Percentiles rank a stretch among this genome's conserved stretches.
phyloP scores from a whole-genome alignment of 257 asterid genomes.

The Solanum chmielewskii region DNA sequence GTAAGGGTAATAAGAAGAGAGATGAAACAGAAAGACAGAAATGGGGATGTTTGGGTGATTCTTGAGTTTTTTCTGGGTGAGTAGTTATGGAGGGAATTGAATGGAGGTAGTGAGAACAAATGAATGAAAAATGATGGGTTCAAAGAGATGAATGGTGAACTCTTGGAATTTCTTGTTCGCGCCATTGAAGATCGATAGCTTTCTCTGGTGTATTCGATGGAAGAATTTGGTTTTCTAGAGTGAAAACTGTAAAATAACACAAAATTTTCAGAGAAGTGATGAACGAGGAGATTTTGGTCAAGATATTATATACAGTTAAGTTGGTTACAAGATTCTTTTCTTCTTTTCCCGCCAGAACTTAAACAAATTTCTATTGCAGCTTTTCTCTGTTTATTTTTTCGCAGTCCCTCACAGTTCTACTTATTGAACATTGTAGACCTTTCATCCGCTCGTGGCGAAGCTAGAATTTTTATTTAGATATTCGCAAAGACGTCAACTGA shows the following conservation, averaged over 20 bases:
- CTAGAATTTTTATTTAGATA: neutral
- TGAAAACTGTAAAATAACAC: neutral
- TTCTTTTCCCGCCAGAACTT: neutral
- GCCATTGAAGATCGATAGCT: neutral
- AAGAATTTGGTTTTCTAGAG: neutral
- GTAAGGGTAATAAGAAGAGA: conserved; percentile 21
- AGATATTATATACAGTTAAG: neutral
- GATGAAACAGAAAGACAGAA: conserved; percentile 11
- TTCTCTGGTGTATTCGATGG: neutral
- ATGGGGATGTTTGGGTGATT: conserved; percentile 9
- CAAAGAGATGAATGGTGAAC: conserved; percentile 29
- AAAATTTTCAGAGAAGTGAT: neutral
- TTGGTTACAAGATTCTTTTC: neutral
- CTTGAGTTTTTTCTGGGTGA: conserved; percentile 29
- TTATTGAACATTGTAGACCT: neutral
- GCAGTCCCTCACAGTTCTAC: neutral
- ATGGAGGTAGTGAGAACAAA: conserved; percentile 18
- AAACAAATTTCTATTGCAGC: neutral
- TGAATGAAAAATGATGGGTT: conserved; percentile 24
- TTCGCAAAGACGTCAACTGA: neutral
- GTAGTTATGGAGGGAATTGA: conserved; percentile 2
- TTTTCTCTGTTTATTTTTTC: neutral
- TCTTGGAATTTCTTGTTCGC: conserved; percentile 16
- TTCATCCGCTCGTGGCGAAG: neutral
- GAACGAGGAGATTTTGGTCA: neutral